Conservation (phyloP, 2,329 filamentous ascomycete genomes). For the Alternaria novae-zelandiae region DNA sequence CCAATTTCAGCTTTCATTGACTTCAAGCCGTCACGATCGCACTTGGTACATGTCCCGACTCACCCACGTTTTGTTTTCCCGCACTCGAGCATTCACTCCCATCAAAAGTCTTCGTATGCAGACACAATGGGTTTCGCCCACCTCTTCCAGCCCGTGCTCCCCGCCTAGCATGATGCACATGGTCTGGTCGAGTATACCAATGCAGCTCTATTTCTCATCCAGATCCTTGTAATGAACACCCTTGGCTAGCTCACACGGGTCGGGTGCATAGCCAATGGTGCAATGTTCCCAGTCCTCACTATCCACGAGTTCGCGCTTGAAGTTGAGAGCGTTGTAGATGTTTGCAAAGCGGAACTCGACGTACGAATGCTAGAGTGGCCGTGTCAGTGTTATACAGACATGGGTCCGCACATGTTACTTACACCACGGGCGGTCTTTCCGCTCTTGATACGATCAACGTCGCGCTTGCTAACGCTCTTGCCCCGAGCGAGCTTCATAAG, state of each 20-base stretch:
- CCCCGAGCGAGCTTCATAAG: slow-evolving; percentile 49
- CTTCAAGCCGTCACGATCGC: neutral
- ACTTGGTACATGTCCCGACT: neutral
- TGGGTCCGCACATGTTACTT: slow-evolving; percentile 24
- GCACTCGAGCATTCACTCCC: neutral
- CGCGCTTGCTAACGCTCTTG: slow-evolving; percentile 45
- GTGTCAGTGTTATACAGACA: slow-evolving; percentile 11
- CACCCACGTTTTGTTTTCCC: neutral
- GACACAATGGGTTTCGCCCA: neutral
- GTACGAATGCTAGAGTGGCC: slow-evolving; percentile 45
- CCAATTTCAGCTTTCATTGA: neutral
- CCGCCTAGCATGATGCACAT: neutral
- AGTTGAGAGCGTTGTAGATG: slow-evolving; percentile 55
- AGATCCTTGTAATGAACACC: slow-evolving; percentile 38
- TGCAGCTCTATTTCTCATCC: slow-evolving; percentile 12
- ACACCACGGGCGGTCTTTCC: slow-evolving; percentile 51
- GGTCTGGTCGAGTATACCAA: neutral
- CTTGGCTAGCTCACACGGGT: slow-evolving; percentile 49
- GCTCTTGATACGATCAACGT: slow-evolving; percentile 55
- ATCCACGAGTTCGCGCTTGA: slow-evolving; percentile 50
- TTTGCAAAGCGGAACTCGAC: slow-evolving; percentile 58
- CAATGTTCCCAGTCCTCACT: slow-evolving; percentile 56
- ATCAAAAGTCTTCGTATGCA: neutral
- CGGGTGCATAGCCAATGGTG: slow-evolving; percentile 51
- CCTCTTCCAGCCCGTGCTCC: neutral